These are phyloP conservation scores for Nepenthes mirabilis DNA, from an alignment of 148 eudicot species.

Conservation along the genomic window DNA sequence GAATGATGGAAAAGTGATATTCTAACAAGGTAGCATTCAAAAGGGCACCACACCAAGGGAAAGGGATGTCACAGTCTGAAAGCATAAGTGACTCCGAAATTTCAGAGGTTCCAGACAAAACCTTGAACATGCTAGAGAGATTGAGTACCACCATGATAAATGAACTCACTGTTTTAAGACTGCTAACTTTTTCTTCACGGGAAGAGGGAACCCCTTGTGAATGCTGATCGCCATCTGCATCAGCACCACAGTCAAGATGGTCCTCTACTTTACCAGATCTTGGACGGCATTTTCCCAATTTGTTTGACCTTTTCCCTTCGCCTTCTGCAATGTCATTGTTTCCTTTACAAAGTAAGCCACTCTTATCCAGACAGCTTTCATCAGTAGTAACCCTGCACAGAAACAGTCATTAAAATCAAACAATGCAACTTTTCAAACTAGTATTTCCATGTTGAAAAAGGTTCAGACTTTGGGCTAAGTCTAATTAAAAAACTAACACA, in stretches of 20 bases:
- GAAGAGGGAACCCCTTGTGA: conserved; percentile 68
- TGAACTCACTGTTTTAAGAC: conserved; percentile 83
- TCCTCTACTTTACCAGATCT: conserved; percentile 59
- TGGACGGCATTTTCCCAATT: conserved; percentile 59
- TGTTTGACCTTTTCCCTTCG: conserved; percentile 56
- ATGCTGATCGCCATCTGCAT: conserved; percentile 79
- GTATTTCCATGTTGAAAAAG: background rate
- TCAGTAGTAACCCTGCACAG: conserved; percentile 33
- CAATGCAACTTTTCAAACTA: background rate
- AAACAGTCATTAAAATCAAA: conserved; percentile 1
- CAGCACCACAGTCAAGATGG: conserved; percentile 67
- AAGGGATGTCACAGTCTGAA: too few species aligned
- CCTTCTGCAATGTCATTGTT: conserved; percentile 36
- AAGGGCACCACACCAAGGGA: too few species aligned
- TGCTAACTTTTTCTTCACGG: conserved; percentile 97
- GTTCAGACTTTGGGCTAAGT: too few species aligned
- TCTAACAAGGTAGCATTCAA: too few species aligned
- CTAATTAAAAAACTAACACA: background rate
- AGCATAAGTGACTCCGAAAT: too few species aligned
- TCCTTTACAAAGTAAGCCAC: conserved; percentile 34
- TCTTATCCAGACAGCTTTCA: conserved; percentile 36
- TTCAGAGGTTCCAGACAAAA: too few species aligned
- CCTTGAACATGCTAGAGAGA: background rate
- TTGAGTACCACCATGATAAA: background rate
- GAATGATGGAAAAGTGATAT: too few species aligned